These are phyloP conservation scores for Lecanicillium sp. DNA, from an alignment of 2,329 filamentous ascomycete genomes.

Conservation along the genomic window DNA sequence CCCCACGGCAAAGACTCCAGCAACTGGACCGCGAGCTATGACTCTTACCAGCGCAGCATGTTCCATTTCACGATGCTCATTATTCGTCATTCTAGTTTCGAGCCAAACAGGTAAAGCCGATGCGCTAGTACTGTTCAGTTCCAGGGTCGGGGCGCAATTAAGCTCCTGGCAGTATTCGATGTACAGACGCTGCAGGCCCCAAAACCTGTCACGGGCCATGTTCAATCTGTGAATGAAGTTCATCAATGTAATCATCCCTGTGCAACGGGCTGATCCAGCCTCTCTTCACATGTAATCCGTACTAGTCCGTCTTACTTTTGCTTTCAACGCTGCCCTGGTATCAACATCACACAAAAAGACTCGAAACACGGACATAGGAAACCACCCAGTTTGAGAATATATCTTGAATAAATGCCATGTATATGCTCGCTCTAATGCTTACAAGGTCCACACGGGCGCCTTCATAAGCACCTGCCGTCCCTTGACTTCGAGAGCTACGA, in stretches of 20 bases:
- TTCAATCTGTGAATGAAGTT: no score
- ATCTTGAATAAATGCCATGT: conserved; percentile 1
- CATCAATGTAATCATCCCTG: no score
- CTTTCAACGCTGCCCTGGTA: conserved; percentile 12
- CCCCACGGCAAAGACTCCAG: neutral
- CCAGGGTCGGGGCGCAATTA: no score
- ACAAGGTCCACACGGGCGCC: conserved; percentile 64
- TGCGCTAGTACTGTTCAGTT: neutral
- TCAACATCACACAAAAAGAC: conserved; percentile 4
- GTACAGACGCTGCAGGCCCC: no score
- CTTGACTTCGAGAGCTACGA: conserved; percentile 67
- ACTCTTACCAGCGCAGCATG: conserved; percentile 2
- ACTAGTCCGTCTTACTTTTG: no score
- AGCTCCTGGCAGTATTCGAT: no score
- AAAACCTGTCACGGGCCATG: no score
- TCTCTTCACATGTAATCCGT: no score
- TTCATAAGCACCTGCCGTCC: conserved; percentile 70
- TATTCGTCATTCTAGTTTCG: conserved; percentile 9
- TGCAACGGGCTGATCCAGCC: no score
- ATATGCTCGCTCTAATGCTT: conserved; percentile 13
- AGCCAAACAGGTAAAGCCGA: neutral
- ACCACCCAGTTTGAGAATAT: neutral
- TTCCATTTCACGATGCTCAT: conserved; percentile 6
- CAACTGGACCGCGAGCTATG: no score
- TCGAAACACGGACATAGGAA: neutral